These are phyloP conservation scores for Acorus gramineus DNA, from an alignment of 106 monocot genomes.

Conservation along the genomic window DNA sequence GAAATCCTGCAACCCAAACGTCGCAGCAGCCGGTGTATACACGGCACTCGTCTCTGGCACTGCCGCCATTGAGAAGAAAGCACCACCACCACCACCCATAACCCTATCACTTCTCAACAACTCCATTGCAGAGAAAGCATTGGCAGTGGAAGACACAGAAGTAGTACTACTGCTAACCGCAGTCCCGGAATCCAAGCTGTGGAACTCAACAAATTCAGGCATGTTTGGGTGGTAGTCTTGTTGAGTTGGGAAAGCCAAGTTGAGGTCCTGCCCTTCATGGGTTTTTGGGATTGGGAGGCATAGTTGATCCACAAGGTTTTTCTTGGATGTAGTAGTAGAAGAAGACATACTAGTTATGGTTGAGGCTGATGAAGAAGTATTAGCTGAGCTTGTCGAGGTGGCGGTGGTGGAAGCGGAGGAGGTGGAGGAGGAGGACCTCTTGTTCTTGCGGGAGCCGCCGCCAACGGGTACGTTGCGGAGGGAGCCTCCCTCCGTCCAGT, in stretches of 20 bases:
- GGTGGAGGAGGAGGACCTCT: constrained; percentile 26
- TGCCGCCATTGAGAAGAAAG: constrained; percentile 35
- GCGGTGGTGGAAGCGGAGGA: constrained; percentile 9
- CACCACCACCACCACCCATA: constrained; percentile 15
- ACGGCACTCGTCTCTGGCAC: constrained; percentile 14
- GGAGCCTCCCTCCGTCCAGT: constrained; percentile 74
- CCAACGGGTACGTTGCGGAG: constrained; percentile 68
- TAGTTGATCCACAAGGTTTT: no score
- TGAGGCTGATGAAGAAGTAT: constrained; percentile 1
- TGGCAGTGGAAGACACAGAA: neutral
- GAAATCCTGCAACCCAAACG: constrained; percentile 50
- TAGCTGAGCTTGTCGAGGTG: neutral
- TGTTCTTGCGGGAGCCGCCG: constrained; percentile 69
- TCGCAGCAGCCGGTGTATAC: constrained; percentile 11
- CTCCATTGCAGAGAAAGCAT: constrained; percentile 48
- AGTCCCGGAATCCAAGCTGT: constrained; percentile 1
- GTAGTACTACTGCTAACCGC: neutral
- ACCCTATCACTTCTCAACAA: constrained; percentile 26
- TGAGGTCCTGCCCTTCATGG: constrained; percentile 40
- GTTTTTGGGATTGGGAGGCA: constrained; percentile 13
- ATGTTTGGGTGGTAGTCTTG: no score
- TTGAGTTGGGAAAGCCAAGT: constrained; percentile 9
- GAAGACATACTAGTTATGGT: constrained; percentile 5
- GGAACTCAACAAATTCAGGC: no score
- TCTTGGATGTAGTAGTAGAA: no score